A percentile compares a stretch with the other conserved stretches of the same genome.
These are phyloP conservation scores for Ceratobasidium sp. DNA, from an alignment of 1,284 basidiomycete genomes.

Conservation along the genomic window DNA sequence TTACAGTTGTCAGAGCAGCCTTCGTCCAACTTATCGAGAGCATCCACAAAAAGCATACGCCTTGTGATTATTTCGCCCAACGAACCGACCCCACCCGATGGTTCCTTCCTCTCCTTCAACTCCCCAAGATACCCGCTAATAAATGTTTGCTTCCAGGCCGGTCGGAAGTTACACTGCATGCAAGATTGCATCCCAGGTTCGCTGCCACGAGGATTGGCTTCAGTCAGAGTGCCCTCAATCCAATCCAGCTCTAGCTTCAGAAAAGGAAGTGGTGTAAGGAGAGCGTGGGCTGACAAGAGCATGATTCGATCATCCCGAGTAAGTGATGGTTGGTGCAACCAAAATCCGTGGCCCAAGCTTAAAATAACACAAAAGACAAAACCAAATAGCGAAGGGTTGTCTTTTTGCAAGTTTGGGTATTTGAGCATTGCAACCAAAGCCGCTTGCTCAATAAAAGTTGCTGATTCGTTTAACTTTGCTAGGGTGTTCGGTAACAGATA, in stretches of 20 bases:
- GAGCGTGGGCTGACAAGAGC: conserved; percentile 17
- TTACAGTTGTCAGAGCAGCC: conserved; percentile 16
- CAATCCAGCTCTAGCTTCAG: conserved; percentile 8
- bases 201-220: background rate
- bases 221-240: conserved; percentile 1
- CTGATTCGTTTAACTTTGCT: background rate
- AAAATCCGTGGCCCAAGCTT: conserved; percentile 24
- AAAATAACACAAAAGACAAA: conserved; percentile 34
- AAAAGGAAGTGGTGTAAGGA: conserved; percentile 25
- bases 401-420: background rate
- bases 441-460: conserved; percentile 1
- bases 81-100: conserved; percentile 23
- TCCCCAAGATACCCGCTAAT: background rate
- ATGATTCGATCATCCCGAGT: conserved; percentile 38
- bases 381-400: conserved; percentile 22
- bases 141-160: conserved; percentile 17
- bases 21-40: background rate
- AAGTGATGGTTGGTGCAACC: conserved; percentile 12
- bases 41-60: conserved; percentile 19
- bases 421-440: conserved; percentile 27
- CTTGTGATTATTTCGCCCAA: background rate
- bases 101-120: conserved; percentile 6
- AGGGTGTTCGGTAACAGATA: background rate
- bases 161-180: conserved; percentile 2
- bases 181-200: conserved; percentile 1